These are phyloP conservation scores for Penicillium sp. DNA, from an alignment of 2,329 filamentous ascomycete species.

Conservation along the genomic window DNA sequence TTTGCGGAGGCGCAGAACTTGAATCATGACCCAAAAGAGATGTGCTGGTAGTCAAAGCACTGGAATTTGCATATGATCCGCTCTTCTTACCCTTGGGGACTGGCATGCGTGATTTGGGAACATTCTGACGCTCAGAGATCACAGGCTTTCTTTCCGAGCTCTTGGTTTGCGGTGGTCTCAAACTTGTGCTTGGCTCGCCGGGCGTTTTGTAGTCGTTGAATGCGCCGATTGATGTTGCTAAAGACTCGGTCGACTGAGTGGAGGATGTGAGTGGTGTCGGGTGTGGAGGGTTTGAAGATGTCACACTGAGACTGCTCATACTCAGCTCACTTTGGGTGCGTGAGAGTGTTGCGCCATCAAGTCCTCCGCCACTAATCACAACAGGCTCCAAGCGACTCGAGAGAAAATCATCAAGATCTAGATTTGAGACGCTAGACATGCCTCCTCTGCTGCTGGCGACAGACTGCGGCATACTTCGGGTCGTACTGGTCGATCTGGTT, in stretches of 20 bases:
- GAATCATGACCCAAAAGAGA: constrained; percentile 21
- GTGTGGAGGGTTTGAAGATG: constrained; percentile 24
- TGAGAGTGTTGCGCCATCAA: constrained; percentile 30
- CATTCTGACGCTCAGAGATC: neutral
- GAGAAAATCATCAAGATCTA: constrained; percentile 47
- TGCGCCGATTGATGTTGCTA: constrained; percentile 25
- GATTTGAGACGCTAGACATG: constrained; percentile 37
- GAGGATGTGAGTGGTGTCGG: constrained; percentile 22
- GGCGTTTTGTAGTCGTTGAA: constrained; percentile 15
- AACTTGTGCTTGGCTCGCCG: constrained; percentile 3
- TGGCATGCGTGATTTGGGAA: constrained; percentile 20
- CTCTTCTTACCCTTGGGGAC: constrained; percentile 20
- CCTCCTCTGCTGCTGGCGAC: constrained; percentile 40
- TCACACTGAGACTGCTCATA: constrained; percentile 31
- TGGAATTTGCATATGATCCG: constrained; percentile 19
- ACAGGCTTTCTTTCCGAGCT: constrained; percentile 7
- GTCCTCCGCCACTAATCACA: constrained; percentile 45
- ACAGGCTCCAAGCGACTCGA: constrained; percentile 46
- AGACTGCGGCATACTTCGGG: constrained; percentile 33
- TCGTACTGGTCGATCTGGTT: constrained; percentile 40
- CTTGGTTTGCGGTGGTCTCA: constrained; percentile 1
- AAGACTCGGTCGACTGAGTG: constrained; percentile 33
- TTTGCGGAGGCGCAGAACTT: constrained; percentile 7
- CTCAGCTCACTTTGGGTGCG: constrained; percentile 41
- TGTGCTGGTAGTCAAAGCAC: constrained; percentile 19